Evolutionary conservation across 73 alveolate genomes (phyloP), one percentile per base, ranked within the genome.

Genomic region (Blepharisma japonicum): DNA sequence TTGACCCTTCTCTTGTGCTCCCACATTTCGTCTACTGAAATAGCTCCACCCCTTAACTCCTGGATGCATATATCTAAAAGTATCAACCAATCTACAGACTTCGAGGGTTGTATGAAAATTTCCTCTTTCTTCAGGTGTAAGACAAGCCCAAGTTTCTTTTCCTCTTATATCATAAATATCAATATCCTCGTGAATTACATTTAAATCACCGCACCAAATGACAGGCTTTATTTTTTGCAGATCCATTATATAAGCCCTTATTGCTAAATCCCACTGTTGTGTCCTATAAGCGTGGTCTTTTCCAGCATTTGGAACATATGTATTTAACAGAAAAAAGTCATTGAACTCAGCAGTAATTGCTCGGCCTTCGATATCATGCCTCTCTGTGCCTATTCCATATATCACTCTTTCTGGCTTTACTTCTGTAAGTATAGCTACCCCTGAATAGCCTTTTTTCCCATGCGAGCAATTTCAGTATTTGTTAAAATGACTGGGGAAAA

Each of bases 241-340:
- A 6, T 88, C 39, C 46, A 79, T 88, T 4, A 88, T 56, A 71
- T 56, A 90, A 6, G 42, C 79, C 11, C 49, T 68, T 68, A 91
- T 89, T 38, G 85, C 95, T 47, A 8, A 48, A 71, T 91, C 97
- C 93, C 94, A 91, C 21, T 67, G 84, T 18, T 77, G 68, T 6
- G 81, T 87, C 72, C 97, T 84, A 71, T 91, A 91, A 48, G 50
- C 81, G 38, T 89, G 80, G 6, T 71, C 86, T 0, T 56, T 51
- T 66, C 95, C 95, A 9, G 97, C 82, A 71, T 91, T 91, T 5
- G 97, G 97, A 32, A 82, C 87, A 78, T 91, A 91, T 23, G 81
- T 71, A 6, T 85, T 53, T 18, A 91, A 85, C 39, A 89, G 74
- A 76, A 39, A 81, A 80, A 91, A 91, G 9, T 84, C 47, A 11